phyloP scores from a whole-genome alignment of 2,329 filamentous ascomycete genomes.

The Bipolaris zeicola region DNA sequence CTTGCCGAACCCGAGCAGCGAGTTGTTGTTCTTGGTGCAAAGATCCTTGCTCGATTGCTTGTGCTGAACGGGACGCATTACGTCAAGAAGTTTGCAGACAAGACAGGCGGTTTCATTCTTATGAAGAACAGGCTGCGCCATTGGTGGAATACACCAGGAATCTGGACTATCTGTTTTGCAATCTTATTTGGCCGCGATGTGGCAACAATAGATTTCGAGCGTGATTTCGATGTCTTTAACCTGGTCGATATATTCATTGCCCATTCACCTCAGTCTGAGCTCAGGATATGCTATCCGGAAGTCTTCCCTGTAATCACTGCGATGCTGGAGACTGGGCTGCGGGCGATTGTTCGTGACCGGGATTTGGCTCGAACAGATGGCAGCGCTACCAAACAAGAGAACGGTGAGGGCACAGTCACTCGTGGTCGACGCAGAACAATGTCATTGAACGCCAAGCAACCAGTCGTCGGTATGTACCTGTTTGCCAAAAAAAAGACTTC shows the following conservation, averaged over 20 bases:
- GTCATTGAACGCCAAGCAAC: conserved; percentile 66
- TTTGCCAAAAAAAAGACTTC: fast-evolving
- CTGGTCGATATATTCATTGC: conserved; percentile 73
- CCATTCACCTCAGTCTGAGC: conserved; percentile 48
- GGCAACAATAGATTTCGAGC: conserved; percentile 72
- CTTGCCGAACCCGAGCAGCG: conserved; percentile 84
- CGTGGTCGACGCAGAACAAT: conserved; percentile 65
- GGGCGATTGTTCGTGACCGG: conserved; percentile 51
- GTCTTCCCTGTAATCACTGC: conserved; percentile 78
- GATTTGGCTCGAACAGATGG: conserved; percentile 31
- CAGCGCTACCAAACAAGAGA: conserved; percentile 22
- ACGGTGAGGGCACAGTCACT: conserved; percentile 28
- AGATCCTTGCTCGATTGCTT: conserved; percentile 82
- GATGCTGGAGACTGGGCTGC: conserved; percentile 86
- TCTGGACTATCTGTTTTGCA: conserved; percentile 89
- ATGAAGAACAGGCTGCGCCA: conserved; percentile 80
- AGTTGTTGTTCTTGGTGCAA: conserved; percentile 78
- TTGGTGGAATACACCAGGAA: conserved; percentile 84
- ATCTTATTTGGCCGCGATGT: conserved; percentile 87
- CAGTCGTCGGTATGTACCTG: conserved; percentile 36
- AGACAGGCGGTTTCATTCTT: conserved; percentile 85
- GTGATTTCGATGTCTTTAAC: conserved; percentile 73
- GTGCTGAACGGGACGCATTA: conserved; percentile 82
- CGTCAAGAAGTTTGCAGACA: conserved; percentile 81
- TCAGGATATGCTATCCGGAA: conserved; percentile 76